phyloP scores from a whole-genome alignment of 805 yeast genomes.

The Kodamaea laetipori region DNA sequence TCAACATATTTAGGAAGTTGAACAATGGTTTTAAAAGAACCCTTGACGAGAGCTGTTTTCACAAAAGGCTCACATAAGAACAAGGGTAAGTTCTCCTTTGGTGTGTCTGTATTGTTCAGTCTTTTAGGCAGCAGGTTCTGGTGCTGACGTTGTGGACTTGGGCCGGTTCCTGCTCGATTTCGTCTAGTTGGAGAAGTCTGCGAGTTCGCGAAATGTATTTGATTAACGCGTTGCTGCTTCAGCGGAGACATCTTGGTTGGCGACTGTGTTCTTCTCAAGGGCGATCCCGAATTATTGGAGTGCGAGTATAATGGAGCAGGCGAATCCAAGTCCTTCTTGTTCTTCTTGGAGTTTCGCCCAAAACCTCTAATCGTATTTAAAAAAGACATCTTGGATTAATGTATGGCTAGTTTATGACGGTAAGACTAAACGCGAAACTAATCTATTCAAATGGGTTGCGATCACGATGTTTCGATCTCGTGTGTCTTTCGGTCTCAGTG shows the following conservation, averaged over 20 bases:
- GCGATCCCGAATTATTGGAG: constrained; percentile 35
- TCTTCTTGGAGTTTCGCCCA: constrained; percentile 48
- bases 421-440: no score
- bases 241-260: constrained; percentile 47
- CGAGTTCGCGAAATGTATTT: constrained; percentile 24
- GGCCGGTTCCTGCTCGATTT: constrained; percentile 13
- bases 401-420: no score
- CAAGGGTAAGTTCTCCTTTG: constrained; percentile 45
- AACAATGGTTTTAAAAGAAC: constrained; percentile 93
- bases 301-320: constrained; percentile 35
- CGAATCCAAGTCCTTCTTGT: constrained; percentile 39
- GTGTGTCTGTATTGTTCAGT: constrained; percentile 8
- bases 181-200: constrained; percentile 30
- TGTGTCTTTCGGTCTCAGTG: neutral
- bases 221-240: constrained; percentile 29
- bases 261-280: constrained; percentile 38
- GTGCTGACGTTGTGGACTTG: neutral
- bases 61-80: constrained; percentile 92
- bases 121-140: constrained; percentile 16
- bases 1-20: constrained; percentile 95
- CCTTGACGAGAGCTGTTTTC: constrained; percentile 91
- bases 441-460: no score
- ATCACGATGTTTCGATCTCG: neutral
- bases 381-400: constrained; percentile 39
- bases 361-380: constrained; percentile 50